Evolutionary conservation across 1,284 basidiomycete genomes (phyloP), one percentile per base, ranked within the genome.

Genomic region (Pseudozyma hubeiensis): DNA sequence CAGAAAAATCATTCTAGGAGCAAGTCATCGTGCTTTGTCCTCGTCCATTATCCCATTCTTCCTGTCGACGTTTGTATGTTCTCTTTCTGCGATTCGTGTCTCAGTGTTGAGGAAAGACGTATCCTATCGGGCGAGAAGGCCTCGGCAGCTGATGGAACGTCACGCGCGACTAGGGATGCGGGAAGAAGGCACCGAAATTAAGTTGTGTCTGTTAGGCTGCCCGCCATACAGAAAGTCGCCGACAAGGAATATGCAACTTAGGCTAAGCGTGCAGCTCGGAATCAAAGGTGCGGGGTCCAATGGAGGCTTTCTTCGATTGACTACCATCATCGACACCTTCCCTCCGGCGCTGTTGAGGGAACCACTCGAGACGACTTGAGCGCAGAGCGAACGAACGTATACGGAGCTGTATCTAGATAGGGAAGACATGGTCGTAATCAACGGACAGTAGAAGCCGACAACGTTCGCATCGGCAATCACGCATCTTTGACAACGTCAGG

Each of bases 221-320:
- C 3, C 7, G 7, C 30, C 30, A 3, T 13, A 14, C 3, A 5
- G 11, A 7, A 53, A 66, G 58, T 66, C 58, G 40, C 53, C 64
- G 64, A 35, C 40, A 43, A 56, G 24, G 17, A 6, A 31, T 17
- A 33, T 41, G 50, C 40, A 31, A 10, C n/a, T 66, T 60, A 24
- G 49, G 48, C 51, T 60, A 66, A 66, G 53, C 53, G 33, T 54
- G 44, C 53, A 54, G 53, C 53, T 54, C 39, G 17, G 24, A 24
- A 24, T 24, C 24, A 24, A 24, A 24, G 24, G 24, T 24, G 24
- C 4, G 24, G 24, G 24, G 24, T 24, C 24, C 24, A 24, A 24
- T 4, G 24, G 24, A 24, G 24, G 2, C 24, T 24, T 24, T 24
- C 24, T 24, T 24, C 24, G 1, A 4, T 2, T 24, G 24, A 24